A percentile compares a stretch with the other conserved stretches of the same genome.
Conservation (phyloP, 768 basidiomycete genomes). For the Myochromella boudieri region DNA sequence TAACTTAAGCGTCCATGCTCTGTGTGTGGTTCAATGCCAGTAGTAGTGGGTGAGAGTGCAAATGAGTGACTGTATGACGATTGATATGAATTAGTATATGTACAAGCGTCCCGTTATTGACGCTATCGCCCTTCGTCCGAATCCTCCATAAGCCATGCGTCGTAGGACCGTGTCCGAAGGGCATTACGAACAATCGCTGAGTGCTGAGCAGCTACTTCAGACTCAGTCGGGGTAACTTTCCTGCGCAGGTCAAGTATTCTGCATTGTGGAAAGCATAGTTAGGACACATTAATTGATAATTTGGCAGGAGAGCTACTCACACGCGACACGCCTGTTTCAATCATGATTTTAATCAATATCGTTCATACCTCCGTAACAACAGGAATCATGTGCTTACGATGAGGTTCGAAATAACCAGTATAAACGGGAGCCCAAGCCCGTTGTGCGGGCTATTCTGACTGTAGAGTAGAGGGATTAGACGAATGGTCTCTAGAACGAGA, state of each 20-base stretch:
- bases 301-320: constrained; percentile 16
- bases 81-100: too few relatives aligned
- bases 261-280: constrained; percentile 3
- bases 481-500: neutral
- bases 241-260: constrained; percentile 43
- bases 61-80: too few relatives aligned
- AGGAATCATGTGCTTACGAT: constrained; percentile 23
- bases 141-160: constrained; percentile 15
- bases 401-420: constrained; percentile 35
- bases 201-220: constrained; percentile 29
- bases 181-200: constrained; percentile 28
- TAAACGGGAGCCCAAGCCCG: constrained; percentile 35
- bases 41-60: too few relatives aligned
- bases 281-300: neutral
- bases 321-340: constrained; percentile 35
- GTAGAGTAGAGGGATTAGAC: too few relatives aligned
- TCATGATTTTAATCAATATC: too few relatives aligned
- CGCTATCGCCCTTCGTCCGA: too few relatives aligned
- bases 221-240: constrained; percentile 30
- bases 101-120: too few relatives aligned
- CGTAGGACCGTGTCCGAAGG: constrained; percentile 9
- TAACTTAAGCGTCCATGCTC: constrained; percentile 1
- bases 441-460: constrained; percentile 31
- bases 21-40: too few relatives aligned
- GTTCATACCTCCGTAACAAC: too few relatives aligned